Conservation (phyloP, 2,329 filamentous ascomycete species). For the Cordyceps cicadae region DNA sequence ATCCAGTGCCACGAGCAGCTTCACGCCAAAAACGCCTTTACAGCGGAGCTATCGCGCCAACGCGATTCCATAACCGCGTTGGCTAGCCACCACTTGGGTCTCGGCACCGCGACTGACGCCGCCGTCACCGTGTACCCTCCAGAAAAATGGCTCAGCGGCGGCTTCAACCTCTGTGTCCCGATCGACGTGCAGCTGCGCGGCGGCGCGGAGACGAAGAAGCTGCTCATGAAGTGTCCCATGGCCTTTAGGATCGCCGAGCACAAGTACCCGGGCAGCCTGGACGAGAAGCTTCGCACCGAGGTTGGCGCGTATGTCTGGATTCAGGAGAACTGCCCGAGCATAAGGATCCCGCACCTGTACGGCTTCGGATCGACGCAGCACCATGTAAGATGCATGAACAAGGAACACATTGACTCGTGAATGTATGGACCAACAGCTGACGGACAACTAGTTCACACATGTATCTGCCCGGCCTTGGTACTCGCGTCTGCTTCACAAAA, state of each 20-base stretch:
- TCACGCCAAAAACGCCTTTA: neutral
- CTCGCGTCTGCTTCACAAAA: neutral
- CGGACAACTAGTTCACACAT: neutral
- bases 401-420: neutral
- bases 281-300: constrained; percentile 33
- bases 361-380: constrained; percentile 13
- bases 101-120: neutral
- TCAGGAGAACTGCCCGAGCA: constrained; percentile 19
- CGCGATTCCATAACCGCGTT: neutral
- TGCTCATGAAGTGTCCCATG: neutral
- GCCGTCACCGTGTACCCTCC: neutral
- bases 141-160: neutral
- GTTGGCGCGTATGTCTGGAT: constrained; percentile 21
- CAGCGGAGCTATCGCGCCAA: neutral
- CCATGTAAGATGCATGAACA: neutral
- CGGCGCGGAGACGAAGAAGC: neutral
- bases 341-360: constrained; percentile 19
- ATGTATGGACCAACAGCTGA: neutral
- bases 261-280: constrained; percentile 28
- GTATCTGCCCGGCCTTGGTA: neutral
- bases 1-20: neutral
- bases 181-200: neutral
- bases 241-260: constrained; percentile 28
- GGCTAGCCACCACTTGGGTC: neutral
- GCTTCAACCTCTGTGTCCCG: neutral